Percentiles rank a stretch among this genome's conserved stretches.
These are phyloP conservation scores for Aspergillus transmontanensis DNA, from an alignment of 2,329 filamentous ascomycete species.

Conservation along the genomic window DNA sequence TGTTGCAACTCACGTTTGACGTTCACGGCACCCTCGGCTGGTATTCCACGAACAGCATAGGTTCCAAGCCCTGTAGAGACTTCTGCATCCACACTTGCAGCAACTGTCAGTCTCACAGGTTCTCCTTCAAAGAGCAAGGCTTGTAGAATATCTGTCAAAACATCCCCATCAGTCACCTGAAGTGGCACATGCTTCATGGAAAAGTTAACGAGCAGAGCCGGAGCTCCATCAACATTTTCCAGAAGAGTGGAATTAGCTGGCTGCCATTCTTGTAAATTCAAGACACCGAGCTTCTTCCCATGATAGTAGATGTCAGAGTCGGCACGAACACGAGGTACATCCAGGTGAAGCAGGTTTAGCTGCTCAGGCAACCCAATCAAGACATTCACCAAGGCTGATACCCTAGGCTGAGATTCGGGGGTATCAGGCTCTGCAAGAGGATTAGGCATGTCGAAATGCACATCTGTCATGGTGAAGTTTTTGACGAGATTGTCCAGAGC, in stretches of 20 bases:
- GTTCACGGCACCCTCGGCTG: conserved; percentile 79
- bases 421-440: conserved; percentile 74
- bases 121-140: conserved; percentile 74
- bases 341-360: conserved; percentile 83
- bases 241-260: conserved; percentile 76
- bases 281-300: conserved; percentile 73
- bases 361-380: conserved; percentile 78
- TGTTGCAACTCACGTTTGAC: conserved; percentile 80
- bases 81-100: conserved; percentile 79
- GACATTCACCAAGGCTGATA: conserved; percentile 82
- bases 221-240: conserved; percentile 59
- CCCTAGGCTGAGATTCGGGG: conserved; percentile 71
- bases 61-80: conserved; percentile 80
- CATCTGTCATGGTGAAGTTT: conserved; percentile 83
- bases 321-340: conserved; percentile 75
- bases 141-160: conserved; percentile 81
- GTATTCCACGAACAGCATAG: conserved; percentile 79
- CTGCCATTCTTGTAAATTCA: conserved; percentile 83
- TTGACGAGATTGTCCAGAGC: conserved; percentile 81
- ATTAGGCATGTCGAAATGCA: conserved; percentile 82
- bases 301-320: conserved; percentile 80
- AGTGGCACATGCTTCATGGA: conserved; percentile 77
- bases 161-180: conserved; percentile 75
- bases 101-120: conserved; percentile 70
- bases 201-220: conserved; percentile 73